These are phyloP conservation scores for Cutaneotrichosporon sp. DNA, from an alignment of 1,284 basidiomycete species.

Conservation along the genomic window DNA sequence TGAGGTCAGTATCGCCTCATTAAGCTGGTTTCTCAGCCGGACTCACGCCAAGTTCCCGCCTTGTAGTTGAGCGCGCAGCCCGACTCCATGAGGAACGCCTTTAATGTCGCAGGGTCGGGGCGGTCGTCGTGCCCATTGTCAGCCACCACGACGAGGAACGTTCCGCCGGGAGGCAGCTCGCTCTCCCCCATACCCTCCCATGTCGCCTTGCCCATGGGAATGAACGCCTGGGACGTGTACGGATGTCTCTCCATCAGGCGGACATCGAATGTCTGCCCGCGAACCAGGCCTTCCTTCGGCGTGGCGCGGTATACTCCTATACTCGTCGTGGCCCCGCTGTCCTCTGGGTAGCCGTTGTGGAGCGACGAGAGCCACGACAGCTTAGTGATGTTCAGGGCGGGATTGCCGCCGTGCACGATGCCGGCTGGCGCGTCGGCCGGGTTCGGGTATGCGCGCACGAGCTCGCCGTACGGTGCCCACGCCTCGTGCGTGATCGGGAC, in stretches of 20 bases:
- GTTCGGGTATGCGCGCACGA: constrained; percentile 65
- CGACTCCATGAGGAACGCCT: constrained; percentile 38
- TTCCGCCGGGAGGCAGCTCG: constrained; percentile 32
- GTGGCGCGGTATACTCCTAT: constrained; percentile 70
- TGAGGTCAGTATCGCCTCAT: constrained; percentile 5
- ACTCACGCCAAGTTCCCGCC: constrained; percentile 81
- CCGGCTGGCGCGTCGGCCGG: constrained; percentile 52
- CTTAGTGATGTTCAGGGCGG: constrained; percentile 1
- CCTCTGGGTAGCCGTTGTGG: constrained; percentile 60
- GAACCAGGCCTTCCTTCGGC: constrained; percentile 52
- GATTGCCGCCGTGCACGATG: constrained; percentile 4
- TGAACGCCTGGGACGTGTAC: constrained; percentile 68
- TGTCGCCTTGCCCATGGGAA: constrained; percentile 70
- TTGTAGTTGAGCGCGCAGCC: constrained; percentile 79
- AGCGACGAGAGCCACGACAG: constrained; percentile 35
- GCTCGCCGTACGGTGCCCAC: constrained; percentile 64
- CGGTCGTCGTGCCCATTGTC: constrained; percentile 66
- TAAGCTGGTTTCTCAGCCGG: no score
- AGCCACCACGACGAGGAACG: constrained; percentile 67
- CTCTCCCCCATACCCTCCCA: constrained; percentile 42
- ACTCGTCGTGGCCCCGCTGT: constrained; percentile 51
- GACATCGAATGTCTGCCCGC: constrained; percentile 55
- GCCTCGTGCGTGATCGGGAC: constrained; percentile 55
- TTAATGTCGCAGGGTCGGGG: constrained; percentile 64
- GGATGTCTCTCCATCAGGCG: constrained; percentile 48